Percentiles rank a stretch among this genome's conserved stretches.
Evolutionary conservation across 768 basidiomycete genomes (phyloP).

Genomic region (Psilocybe azurescens): DNA sequence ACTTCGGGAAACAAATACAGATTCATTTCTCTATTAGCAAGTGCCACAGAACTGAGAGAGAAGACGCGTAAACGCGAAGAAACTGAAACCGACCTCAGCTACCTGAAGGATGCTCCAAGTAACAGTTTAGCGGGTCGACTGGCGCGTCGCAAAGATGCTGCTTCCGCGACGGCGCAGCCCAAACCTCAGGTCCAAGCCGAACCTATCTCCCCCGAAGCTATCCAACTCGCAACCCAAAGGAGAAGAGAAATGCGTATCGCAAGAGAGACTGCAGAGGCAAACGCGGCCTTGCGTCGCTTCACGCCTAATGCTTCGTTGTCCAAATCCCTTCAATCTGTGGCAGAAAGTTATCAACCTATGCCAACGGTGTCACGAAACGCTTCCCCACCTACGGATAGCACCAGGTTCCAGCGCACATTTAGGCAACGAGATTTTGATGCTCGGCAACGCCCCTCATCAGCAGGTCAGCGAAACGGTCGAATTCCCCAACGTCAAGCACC

Average conservation of each 20-base stretch:
- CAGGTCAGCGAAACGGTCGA: too few species aligned
- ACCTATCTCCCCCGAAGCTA: conserved; percentile 6
- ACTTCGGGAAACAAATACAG: background rate
- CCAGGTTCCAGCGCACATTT: background rate
- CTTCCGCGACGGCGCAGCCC: background rate
- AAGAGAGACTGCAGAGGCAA: conserved; percentile 18
- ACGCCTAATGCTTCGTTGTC: conserved; percentile 2
- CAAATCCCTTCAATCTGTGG: conserved; percentile 2
- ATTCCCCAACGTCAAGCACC: too few species aligned
- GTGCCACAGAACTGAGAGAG: conserved; percentile 9
- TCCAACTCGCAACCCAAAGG: conserved; percentile 5
- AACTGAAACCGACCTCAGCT: conserved; percentile 29
- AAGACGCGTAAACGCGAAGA: conserved; percentile 1
- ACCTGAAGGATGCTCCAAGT: conserved; percentile 29
- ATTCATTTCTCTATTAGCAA: conserved; percentile 3
- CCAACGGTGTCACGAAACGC: background rate
- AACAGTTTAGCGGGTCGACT: conserved; percentile 29
- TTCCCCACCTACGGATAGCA: background rate
- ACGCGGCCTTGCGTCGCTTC: background rate
- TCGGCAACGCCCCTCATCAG: too few species aligned
- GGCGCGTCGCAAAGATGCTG: conserved; percentile 11
- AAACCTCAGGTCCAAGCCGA: conserved; percentile 1
- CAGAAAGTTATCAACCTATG: background rate
- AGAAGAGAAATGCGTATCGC: conserved; percentile 27
- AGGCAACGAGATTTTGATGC: background rate